A percentile compares a stretch with the other conserved stretches of the same genome.
Evolutionary conservation across 1,284 basidiomycete genomes (phyloP).

Genomic region (Somion occarium): DNA sequence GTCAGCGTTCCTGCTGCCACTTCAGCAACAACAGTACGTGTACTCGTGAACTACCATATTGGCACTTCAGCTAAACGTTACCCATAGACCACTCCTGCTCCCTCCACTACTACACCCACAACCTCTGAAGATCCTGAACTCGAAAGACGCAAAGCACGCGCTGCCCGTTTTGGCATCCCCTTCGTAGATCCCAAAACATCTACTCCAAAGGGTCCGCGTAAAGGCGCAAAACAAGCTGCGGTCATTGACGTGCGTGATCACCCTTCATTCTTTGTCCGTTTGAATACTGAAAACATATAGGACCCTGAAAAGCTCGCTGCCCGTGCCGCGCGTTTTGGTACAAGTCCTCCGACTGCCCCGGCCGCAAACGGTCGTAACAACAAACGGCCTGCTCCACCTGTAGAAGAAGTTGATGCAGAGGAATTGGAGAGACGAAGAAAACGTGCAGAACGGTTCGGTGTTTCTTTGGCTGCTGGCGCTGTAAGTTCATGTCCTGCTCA

Average conservation of each 20-base stretch:
- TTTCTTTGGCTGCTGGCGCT: background rate
- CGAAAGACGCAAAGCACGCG: constrained; percentile 57
- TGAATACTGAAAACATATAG: no score
- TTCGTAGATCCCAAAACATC: constrained; percentile 38
- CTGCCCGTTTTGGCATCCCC: constrained; percentile 66
- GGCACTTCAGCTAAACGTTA: no score
- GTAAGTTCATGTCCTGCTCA: background rate
- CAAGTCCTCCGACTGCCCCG: constrained; percentile 41
- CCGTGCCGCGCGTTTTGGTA: constrained; percentile 65
- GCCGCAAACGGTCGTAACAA: constrained; percentile 12
- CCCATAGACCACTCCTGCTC: background rate
- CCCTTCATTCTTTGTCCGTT: background rate
- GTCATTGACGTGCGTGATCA: background rate
- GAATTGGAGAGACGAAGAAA: constrained; percentile 53
- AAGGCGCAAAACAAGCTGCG: no score
- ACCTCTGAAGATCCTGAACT: constrained; percentile 30
- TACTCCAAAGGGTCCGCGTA: constrained; percentile 3
- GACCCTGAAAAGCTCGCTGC: constrained; percentile 55
- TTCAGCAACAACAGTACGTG: background rate
- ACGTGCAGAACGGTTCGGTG: constrained; percentile 51
- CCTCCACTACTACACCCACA: background rate
- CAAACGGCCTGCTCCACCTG: constrained; percentile 22
- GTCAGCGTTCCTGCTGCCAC: background rate
- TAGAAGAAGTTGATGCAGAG: constrained; percentile 44
- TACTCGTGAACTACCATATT: no score